Base-by-base conservation (phyloP, 257 asterid species). In the Nicotiana sylvestris region DNA sequence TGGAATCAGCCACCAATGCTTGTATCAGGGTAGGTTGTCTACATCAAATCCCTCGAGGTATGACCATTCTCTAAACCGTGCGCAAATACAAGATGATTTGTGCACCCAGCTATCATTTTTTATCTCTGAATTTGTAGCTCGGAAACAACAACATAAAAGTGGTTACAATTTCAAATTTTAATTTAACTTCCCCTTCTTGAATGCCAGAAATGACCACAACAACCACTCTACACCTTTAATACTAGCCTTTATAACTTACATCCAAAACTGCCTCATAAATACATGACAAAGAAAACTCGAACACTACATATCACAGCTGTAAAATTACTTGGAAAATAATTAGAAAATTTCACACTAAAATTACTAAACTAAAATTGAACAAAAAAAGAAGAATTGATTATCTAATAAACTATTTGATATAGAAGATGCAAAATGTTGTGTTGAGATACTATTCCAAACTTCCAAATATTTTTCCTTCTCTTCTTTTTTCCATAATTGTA, bases 391-490 rank as follows among this genome's bases (percentile, higher is more conserved):
- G n/a, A 70, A 70, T 43, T 70, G 78, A 21, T 21, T 30, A 5
- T 70, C 58, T 30, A 37, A 69, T 39, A 69, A 69, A 2, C 30
- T n/a, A 39, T 69, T 69, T 69, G 77, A 69, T 69, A 68, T 29
- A 68, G 33, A 70, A 70, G 29, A 70, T 70, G 35, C 78, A 37
- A 70, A 43, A 70, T 70, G 78, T 70, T 70, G 58, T 70, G n/a
- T 43, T 70, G n/a, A 70, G 56, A 37, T n/a, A n/a, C 46, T 65
- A 30, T 46, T 69, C 30, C 25, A 69, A 69, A 0, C 27, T 58
- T 18, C 29, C 29, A 58, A 58, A 58, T 58, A 58, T 58, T 17
- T 57, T 51, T 12, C 58, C 58, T 53, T 53, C 58, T 51, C 17
- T 51, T 51, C 17, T 51, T 51, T 53, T 53, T 43, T 43, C 0